Percentiles rank a stretch among this genome's conserved stretches.
Evolutionary conservation across 108 stramenopile species (phyloP).

Genomic region (Pseudonitzschia pungens): DNA sequence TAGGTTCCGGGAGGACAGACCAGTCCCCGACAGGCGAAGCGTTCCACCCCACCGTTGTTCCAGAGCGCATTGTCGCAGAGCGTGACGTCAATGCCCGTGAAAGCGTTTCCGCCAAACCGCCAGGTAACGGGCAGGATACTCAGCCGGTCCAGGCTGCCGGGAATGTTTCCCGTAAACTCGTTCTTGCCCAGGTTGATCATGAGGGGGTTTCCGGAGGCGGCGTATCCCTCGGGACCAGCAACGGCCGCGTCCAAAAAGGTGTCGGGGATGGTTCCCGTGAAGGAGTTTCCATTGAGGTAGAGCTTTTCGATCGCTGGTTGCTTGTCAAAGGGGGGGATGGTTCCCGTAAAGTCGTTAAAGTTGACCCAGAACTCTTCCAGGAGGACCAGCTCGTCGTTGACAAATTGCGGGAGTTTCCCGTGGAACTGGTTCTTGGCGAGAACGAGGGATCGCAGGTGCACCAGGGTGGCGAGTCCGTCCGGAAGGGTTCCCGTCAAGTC

Average conservation of each 20-base stretch:
- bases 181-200: conserved; percentile 32
- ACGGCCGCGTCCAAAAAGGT: conserved; percentile 39
- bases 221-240: conserved; percentile 3
- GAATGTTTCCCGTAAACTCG: conserved; percentile 25
- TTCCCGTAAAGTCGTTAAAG: conserved; percentile 31
- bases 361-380: conserved; percentile 25
- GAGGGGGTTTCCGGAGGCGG: conserved; percentile 11
- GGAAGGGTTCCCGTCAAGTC: conserved; percentile 43
- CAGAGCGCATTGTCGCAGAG: conserved; percentile 38
- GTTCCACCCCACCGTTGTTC: conserved; percentile 41
- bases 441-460: conserved; percentile 19
- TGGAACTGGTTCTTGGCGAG: conserved; percentile 32
- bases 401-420: conserved; percentile 34
- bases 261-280: conserved; percentile 37
- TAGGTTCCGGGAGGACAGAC: conserved; percentile 60
- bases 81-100: conserved; percentile 7
- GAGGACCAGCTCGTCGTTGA: conserved; percentile 29
- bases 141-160: conserved; percentile 36
- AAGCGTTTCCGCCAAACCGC: conserved; percentile 33
- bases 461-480: conserved; percentile 12
- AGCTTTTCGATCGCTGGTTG: conserved; percentile 43
- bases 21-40: conserved; percentile 59
- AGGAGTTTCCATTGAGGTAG: conserved; percentile 34
- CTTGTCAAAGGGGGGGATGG: conserved; percentile 33
- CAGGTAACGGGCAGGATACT: conserved; percentile 12